These are phyloP conservation scores for Powellomyces hirtus DNA, from an alignment of 192 early-diverging fungal species.

Conservation along the genomic window DNA sequence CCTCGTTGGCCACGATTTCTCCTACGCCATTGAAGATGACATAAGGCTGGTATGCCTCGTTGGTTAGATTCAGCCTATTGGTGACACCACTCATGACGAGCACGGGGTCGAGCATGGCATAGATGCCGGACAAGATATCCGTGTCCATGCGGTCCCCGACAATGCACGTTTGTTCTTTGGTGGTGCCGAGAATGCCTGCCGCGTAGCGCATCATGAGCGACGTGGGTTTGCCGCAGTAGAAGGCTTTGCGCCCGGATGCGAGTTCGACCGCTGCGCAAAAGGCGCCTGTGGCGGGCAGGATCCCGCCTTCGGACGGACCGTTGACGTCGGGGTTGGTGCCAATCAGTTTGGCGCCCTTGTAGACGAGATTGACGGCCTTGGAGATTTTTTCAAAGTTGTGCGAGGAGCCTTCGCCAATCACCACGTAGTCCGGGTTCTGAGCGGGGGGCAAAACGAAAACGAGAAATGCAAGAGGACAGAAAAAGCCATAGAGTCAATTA, in stretches of 20 bases:
- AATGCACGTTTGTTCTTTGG: conserved; percentile 59
- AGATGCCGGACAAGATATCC: conserved; percentile 61
- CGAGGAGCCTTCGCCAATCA: conserved; percentile 56
- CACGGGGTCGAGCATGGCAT: conserved; percentile 59
- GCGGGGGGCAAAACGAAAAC: no score
- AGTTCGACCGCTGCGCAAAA: conserved; percentile 56
- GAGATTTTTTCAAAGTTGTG: conserved; percentile 56
- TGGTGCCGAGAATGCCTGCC: conserved; percentile 48
- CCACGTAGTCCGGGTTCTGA: conserved; percentile 61
- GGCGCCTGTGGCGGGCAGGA: conserved; percentile 56
- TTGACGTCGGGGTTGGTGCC: conserved; percentile 64
- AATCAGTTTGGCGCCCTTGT: conserved; percentile 57
- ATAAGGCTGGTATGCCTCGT: conserved; percentile 54
- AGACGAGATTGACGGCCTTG: conserved; percentile 55
- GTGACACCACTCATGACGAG: conserved; percentile 58
- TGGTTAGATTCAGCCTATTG: conserved; percentile 38
- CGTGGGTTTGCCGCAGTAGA: conserved; percentile 53
- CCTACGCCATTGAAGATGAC: conserved; percentile 52
- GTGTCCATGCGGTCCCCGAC: conserved; percentile 70
- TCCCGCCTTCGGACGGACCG: conserved; percentile 45
- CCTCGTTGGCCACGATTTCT: conserved; percentile 18
- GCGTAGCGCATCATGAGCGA: conserved; percentile 35
- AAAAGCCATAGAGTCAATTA: no score
- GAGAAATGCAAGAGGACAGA: background rate
- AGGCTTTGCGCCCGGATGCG: conserved; percentile 51